phyloP scores from a whole-genome alignment of 805 yeast genomes.

The Tetrapisispora pingtungensis region DNA sequence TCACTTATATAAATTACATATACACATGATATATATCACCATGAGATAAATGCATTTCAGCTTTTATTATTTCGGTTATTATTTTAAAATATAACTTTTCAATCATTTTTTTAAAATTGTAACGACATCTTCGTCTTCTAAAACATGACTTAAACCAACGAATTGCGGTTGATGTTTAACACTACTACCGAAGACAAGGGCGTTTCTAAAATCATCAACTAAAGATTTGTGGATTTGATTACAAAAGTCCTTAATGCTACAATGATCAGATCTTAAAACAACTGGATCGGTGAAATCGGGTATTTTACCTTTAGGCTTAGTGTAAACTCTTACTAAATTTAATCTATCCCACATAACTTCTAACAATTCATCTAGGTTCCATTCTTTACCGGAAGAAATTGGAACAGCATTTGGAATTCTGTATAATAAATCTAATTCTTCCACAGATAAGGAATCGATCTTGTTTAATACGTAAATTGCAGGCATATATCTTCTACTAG shows the following conservation, averaged over 20 bases:
- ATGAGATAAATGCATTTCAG: neutral
- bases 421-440: slow-evolving; percentile 82
- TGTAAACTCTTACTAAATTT: slow-evolving; percentile 87
- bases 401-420: slow-evolving; percentile 97
- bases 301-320: slow-evolving; percentile 88
- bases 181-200: slow-evolving; percentile 85
- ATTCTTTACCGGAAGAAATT: slow-evolving; percentile 87
- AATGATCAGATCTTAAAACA: slow-evolving; percentile 70
- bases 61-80: neutral
- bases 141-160: slow-evolving; percentile 74
- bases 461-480: slow-evolving; percentile 92
- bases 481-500: slow-evolving; percentile 87
- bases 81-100: slow-evolving; percentile 30
- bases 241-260: slow-evolving; percentile 92
- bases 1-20: neutral
- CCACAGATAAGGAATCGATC: slow-evolving; percentile 88
- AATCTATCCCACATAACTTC: slow-evolving; percentile 94
- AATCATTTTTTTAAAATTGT: slow-evolving; percentile 70
- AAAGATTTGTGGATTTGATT: slow-evolving; percentile 89
- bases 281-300: slow-evolving; percentile 96
- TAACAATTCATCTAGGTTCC: slow-evolving; percentile 92
- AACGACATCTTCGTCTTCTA: slow-evolving; percentile 95
- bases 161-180: slow-evolving; percentile 97
- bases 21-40: neutral
- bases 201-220: slow-evolving; percentile 87